Conservation (phyloP, 1,139 yeast genomes). For the Magnusiomyces suaveolens region DNA sequence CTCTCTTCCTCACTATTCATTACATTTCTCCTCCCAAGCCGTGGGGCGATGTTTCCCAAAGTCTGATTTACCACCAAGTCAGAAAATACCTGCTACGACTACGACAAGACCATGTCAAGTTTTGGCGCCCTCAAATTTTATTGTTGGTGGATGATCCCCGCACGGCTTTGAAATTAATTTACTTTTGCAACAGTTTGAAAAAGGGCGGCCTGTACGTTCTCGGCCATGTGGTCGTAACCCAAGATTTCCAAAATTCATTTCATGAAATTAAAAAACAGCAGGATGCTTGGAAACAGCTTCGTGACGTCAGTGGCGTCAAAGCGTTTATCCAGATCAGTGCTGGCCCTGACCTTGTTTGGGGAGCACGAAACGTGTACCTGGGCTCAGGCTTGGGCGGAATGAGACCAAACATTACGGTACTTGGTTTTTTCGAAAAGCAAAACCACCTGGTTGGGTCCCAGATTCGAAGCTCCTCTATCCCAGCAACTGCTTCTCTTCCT, state of each 20-base stretch:
- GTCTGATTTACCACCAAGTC: constrained; percentile 89
- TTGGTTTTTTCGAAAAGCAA: constrained; percentile 14
- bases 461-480: too few species aligned
- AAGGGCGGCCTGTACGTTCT: constrained; percentile 88
- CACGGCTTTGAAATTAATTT: constrained; percentile 80
- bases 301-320: constrained; percentile 69
- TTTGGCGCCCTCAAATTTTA: constrained; percentile 93
- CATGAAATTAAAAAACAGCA: constrained; percentile 63
- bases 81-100: constrained; percentile 75
- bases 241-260: constrained; percentile 49
- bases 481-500: constrained; percentile 47
- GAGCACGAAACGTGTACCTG: constrained; percentile 81
- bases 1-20: constrained; percentile 69
- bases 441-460: constrained; percentile 4
- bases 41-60: constrained; percentile 96
- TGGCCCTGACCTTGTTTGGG: constrained; percentile 87
- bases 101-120: constrained; percentile 85
- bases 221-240: constrained; percentile 72
- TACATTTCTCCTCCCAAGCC: constrained; percentile 88
- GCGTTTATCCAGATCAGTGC: constrained; percentile 90
- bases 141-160: constrained; percentile 84
- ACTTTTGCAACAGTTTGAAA: constrained; percentile 88
- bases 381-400: constrained; percentile 96
- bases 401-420: constrained; percentile 77
- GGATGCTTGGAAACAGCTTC: constrained; percentile 70